Evolutionary conservation across 306 rosid species (phyloP).

Genomic region (Vigna mungo): DNA sequence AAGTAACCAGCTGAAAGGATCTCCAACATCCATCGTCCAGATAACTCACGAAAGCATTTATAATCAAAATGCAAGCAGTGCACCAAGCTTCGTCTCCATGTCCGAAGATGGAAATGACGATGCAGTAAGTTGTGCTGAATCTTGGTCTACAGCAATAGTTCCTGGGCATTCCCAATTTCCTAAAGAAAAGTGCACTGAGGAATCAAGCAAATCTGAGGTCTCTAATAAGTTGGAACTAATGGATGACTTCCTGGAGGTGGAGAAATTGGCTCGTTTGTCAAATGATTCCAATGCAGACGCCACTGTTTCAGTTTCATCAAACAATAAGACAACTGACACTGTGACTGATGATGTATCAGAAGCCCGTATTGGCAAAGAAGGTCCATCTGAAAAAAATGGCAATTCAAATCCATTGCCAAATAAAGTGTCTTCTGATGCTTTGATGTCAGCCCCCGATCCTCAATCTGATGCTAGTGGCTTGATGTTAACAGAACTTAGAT

Average conservation of each 20-base stretch:
- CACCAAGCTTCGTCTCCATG: slow-evolving; percentile 85
- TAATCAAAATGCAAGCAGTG: slow-evolving; percentile 75
- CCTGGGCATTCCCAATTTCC: slow-evolving; percentile 67
- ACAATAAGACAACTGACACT: slow-evolving; percentile 51
- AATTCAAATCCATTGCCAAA: slow-evolving; percentile 49
- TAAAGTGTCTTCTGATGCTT: slow-evolving; percentile 48
- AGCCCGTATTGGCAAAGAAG: slow-evolving; percentile 43
- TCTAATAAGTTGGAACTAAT: slow-evolving; percentile 81
- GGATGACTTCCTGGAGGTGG: slow-evolving; percentile 99
- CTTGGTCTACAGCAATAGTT: slow-evolving; percentile 69
- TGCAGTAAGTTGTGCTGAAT: slow-evolving; percentile 73
- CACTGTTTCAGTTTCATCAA: slow-evolving; percentile 52
- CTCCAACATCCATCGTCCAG: slow-evolving; percentile 75
- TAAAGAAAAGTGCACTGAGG: slow-evolving; percentile 67
- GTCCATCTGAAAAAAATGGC: slow-evolving; percentile 50
- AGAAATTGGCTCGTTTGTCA: slow-evolving; percentile 86
- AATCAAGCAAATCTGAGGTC: slow-evolving; percentile 67
- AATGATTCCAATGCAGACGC: slow-evolving; percentile 63
- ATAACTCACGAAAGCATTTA: slow-evolving; percentile 67
- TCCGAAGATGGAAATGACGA: slow-evolving; percentile 98
- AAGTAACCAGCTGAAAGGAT: slow-evolving; percentile 69
- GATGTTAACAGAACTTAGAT: slow-evolving; percentile 67
- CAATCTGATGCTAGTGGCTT: slow-evolving; percentile 50
- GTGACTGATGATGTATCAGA: slow-evolving; percentile 51
- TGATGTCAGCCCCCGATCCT: slow-evolving; percentile 40